These are phyloP conservation scores for Candida adriatica DNA, from an alignment of 805 yeast species.

Conservation along the genomic window DNA sequence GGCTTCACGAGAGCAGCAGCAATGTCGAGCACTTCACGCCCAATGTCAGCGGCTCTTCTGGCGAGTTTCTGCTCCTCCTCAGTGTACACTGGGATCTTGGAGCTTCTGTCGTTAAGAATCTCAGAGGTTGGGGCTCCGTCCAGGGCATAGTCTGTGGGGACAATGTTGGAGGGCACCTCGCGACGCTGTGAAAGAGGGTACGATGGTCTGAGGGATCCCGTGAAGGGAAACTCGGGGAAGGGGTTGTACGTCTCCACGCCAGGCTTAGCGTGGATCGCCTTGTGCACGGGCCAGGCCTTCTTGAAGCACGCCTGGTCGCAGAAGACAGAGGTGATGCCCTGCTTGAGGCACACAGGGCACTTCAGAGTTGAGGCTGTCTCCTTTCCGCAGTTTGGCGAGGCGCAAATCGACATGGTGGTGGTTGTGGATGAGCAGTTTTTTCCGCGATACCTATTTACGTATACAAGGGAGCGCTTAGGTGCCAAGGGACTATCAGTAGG, in stretches of 20 bases:
- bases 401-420: no score
- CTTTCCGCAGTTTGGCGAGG: conserved; percentile 83
- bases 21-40: conserved; percentile 83
- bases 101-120: conserved; percentile 60
- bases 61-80: conserved; percentile 69
- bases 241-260: conserved; percentile 69
- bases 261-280: conserved; percentile 61
- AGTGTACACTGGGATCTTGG: conserved; percentile 54
- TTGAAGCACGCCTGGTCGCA: conserved; percentile 84
- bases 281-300: conserved; percentile 67
- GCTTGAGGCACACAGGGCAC: conserved; percentile 88
- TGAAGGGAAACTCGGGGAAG: conserved; percentile 68
- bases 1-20: conserved; percentile 81
- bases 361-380: conserved; percentile 64
- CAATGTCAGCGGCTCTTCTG: conserved; percentile 66
- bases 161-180: conserved; percentile 62
- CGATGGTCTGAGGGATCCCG: conserved; percentile 68
- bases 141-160: conserved; percentile 74
- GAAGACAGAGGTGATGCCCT: conserved; percentile 53
- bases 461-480: no score
- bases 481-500: no score
- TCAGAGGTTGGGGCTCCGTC: conserved; percentile 78
- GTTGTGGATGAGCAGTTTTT: no score
- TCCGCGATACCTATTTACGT: no score
- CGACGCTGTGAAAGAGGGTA: conserved; percentile 78